Percentiles rank a stretch among this genome's conserved stretches.
phyloP scores from a whole-genome alignment of 305 asterid species.

The Solanum aculeatissimum region DNA sequence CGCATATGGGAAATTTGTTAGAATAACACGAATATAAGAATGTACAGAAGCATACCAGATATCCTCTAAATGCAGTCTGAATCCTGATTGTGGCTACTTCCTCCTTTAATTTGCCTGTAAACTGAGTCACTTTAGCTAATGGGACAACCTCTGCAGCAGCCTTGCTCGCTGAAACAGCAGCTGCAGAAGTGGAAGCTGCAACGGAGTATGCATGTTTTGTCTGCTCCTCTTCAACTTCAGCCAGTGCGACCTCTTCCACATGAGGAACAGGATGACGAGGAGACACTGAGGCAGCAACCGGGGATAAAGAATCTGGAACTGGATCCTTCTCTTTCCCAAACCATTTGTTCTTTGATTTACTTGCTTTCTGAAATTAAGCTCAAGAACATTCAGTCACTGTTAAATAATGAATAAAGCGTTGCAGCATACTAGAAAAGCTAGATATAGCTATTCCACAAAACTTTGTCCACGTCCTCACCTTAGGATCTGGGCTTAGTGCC shows the following conservation, averaged over 20 bases:
- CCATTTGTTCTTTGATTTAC: slow-evolving; percentile 28
- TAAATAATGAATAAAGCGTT: background rate
- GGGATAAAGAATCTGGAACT: slow-evolving; percentile 21
- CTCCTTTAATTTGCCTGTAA: slow-evolving; percentile 60
- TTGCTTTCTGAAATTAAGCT: slow-evolving; percentile 36
- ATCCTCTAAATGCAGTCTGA: slow-evolving; percentile 92
- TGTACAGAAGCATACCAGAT: slow-evolving; percentile 35
- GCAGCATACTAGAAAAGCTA: background rate
- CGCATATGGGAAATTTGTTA: background rate
- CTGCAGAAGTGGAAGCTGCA: slow-evolving; percentile 60
- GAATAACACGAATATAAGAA: background rate
- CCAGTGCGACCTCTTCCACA: slow-evolving; percentile 41
- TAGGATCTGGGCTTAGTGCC: slow-evolving; percentile 68
- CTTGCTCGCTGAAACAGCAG: slow-evolving; percentile 50
- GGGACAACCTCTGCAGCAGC: slow-evolving; percentile 59
- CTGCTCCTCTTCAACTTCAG: slow-evolving; percentile 51
- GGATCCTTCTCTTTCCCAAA: slow-evolving; percentile 38
- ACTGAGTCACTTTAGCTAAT: slow-evolving; percentile 23
- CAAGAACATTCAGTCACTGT: background rate
- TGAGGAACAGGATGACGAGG: slow-evolving; percentile 42
- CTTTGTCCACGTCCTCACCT: slow-evolving; percentile 37
- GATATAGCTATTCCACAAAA: slow-evolving; percentile 5
- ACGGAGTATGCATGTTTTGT: slow-evolving; percentile 50
- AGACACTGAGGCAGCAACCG: slow-evolving; percentile 26
- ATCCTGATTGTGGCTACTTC: slow-evolving; percentile 76